phyloP scores from a whole-genome alignment of 2,329 filamentous ascomycete species.

The Ophiocordyceps camponoti-leonardi region DNA sequence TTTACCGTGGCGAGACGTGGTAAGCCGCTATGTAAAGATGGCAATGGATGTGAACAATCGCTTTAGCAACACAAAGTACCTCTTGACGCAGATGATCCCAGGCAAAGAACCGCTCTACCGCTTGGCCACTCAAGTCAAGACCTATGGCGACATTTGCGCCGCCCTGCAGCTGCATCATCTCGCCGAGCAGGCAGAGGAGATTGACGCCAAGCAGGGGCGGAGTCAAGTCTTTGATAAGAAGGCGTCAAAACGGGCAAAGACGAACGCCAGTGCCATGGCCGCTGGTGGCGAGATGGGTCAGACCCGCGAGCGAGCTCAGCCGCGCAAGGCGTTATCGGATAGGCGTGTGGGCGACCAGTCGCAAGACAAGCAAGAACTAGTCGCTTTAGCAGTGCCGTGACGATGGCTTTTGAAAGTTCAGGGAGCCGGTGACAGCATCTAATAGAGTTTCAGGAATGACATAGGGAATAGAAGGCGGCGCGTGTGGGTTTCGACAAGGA shows the following conservation, averaged over 20 bases:
- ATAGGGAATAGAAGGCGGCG: no score
- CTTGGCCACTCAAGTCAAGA: slow-evolving; percentile 46
- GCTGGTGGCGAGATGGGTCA: slow-evolving; percentile 28
- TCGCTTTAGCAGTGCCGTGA: slow-evolving; percentile 7
- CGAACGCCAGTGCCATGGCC: slow-evolving; percentile 25
- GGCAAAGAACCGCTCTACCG: slow-evolving; percentile 53
- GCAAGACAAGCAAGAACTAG: slow-evolving; percentile 7
- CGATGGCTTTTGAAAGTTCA: background rate
- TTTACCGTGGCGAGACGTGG: slow-evolving; percentile 60
- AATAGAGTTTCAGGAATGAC: no score
- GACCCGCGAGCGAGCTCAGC: slow-evolving; percentile 15
- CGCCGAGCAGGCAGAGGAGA: slow-evolving; percentile 41
- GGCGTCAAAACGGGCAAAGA: slow-evolving; percentile 11
- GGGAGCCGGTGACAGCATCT: no score
- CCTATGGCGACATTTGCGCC: slow-evolving; percentile 52
- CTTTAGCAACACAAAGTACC: slow-evolving; percentile 85
- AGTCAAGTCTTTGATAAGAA: slow-evolving; percentile 24
- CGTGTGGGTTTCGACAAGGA: no score
- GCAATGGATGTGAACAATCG: slow-evolving; percentile 68
- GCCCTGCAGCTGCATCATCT: slow-evolving; percentile 48
- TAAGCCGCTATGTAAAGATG: slow-evolving; percentile 54
- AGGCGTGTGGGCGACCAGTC: slow-evolving; percentile 9
- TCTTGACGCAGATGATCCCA: slow-evolving; percentile 71
- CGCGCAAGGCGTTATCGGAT: slow-evolving; percentile 18
- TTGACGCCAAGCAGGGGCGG: slow-evolving; percentile 48